Percentiles rank a stretch among this genome's conserved stretches.
Conservation (phyloP, 1,139 yeast species). For the Yamadazyma dushanensis region DNA sequence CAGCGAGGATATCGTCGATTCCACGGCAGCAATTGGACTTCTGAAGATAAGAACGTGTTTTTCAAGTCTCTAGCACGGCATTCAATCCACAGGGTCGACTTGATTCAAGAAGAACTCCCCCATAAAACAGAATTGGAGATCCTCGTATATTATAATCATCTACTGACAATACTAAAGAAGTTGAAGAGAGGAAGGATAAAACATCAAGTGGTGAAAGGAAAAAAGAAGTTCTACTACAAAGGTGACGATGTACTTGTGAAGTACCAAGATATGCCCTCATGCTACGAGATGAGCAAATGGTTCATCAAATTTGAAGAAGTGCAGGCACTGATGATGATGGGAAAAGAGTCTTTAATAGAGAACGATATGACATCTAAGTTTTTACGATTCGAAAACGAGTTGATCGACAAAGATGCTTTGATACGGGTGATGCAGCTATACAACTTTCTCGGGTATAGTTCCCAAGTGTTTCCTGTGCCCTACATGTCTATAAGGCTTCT, state of each 20-base stretch:
- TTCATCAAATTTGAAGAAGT: conserved; percentile 50
- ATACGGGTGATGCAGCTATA: not conserved
- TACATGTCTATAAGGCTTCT: not conserved
- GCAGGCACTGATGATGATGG: conserved; percentile 31
- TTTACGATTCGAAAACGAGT: not conserved
- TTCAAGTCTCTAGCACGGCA: conserved; percentile 39
- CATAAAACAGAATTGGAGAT: conserved; percentile 48
- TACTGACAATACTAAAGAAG: conserved; percentile 26
- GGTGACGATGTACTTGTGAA: conserved; percentile 21
- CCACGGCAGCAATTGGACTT: conserved; percentile 24
- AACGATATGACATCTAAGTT: conserved; percentile 17
- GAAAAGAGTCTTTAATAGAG: conserved; percentile 18
- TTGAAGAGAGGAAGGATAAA: conserved; percentile 17
- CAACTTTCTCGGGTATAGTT: not conserved
- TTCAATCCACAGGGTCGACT: conserved; percentile 49
- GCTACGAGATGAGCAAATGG: conserved; percentile 52
- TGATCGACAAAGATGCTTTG: conserved; percentile 2
- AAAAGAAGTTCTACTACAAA: conserved; percentile 10
- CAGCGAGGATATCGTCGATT: conserved; percentile 7
- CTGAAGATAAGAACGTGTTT: conserved; percentile 22
- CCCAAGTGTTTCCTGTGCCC: not conserved
- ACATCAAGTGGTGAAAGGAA: conserved; percentile 5
- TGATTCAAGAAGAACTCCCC: conserved; percentile 36
- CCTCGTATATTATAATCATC: conserved; percentile 42
- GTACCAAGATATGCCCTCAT: conserved; percentile 49